A percentile compares a stretch with the other conserved stretches of the same genome.
These are phyloP conservation scores for Mucor velutinosus DNA, from an alignment of 371 early-diverging fungal genomes.

Conservation along the genomic window DNA sequence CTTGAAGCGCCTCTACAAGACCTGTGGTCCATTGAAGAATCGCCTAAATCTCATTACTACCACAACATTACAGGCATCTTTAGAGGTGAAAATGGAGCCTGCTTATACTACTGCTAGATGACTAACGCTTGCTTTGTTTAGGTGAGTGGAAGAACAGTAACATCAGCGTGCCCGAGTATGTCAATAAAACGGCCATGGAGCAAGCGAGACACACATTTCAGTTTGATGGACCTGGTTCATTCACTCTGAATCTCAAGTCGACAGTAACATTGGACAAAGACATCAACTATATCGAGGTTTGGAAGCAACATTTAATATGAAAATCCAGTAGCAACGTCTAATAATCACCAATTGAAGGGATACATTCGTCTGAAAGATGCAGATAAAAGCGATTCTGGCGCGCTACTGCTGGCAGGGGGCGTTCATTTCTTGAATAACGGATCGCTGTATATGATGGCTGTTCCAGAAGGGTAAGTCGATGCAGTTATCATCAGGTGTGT, in stretches of 20 bases:
- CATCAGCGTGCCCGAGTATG: conserved; percentile 27
- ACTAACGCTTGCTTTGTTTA: conserved; percentile 5
- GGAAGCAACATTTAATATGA: background rate
- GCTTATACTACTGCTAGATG: background rate
- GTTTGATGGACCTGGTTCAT: conserved; percentile 39
- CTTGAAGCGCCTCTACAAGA: conserved; percentile 37
- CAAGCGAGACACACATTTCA: conserved; percentile 39
- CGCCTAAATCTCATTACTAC: conserved; percentile 48
- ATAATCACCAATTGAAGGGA: conserved; percentile 34
- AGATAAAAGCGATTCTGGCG: conserved; percentile 56
- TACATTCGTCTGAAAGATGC: conserved; percentile 55
- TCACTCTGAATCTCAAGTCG: conserved; percentile 52
- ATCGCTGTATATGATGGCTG: conserved; percentile 58
- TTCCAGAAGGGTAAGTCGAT: conserved; percentile 51
- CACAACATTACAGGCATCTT: conserved; percentile 68
- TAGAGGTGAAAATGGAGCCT: conserved; percentile 40
- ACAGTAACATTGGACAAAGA: conserved; percentile 46
- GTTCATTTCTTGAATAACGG: conserved; percentile 61
- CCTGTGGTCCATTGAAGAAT: conserved; percentile 29
- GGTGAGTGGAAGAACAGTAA: conserved; percentile 46
- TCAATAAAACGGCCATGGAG: conserved; percentile 36
- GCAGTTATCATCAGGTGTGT: background rate
- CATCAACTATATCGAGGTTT: conserved; percentile 59
- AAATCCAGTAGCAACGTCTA: too few species aligned
- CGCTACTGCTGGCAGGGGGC: conserved; percentile 56